These are phyloP conservation scores for Coemansia sp. DNA, from an alignment of 192 early-diverging fungal species.

Conservation along the genomic window DNA sequence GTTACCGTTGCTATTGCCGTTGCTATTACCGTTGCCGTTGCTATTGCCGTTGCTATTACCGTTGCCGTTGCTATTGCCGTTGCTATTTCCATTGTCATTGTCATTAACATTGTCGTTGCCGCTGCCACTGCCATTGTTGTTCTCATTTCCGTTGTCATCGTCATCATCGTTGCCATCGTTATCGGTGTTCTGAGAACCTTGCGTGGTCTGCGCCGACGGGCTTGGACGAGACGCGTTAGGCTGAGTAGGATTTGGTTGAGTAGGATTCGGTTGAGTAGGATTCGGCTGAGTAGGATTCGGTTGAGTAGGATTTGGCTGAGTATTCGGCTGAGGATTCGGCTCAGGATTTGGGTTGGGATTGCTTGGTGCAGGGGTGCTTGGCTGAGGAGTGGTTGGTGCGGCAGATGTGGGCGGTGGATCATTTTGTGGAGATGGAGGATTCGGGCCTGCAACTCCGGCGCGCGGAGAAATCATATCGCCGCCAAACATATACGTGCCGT, in stretches of 20 bases:
- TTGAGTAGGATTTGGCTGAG: neutral
- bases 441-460: neutral
- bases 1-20: neutral
- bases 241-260: neutral
- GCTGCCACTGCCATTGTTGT: neutral
- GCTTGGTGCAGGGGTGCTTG: neutral
- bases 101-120: neutral
- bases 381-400: neutral
- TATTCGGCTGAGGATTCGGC: neutral
- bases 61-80: neutral
- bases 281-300: neutral
- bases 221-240: neutral
- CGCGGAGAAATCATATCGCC: conserved; percentile 16
- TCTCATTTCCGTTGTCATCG: neutral
- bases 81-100: neutral
- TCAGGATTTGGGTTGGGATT: neutral
- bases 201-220: neutral
- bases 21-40: neutral
- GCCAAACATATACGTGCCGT: conserved; percentile 19
- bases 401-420: neutral
- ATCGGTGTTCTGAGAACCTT: neutral
- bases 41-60: neutral
- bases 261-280: neutral
- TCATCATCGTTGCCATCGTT: neutral
- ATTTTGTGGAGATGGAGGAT: neutral